Percentiles rank a stretch among this genome's conserved stretches.
These are phyloP conservation scores for Phytophthora sojae DNA, from an alignment of 352 stramenopile genomes.

Conservation along the genomic window DNA sequence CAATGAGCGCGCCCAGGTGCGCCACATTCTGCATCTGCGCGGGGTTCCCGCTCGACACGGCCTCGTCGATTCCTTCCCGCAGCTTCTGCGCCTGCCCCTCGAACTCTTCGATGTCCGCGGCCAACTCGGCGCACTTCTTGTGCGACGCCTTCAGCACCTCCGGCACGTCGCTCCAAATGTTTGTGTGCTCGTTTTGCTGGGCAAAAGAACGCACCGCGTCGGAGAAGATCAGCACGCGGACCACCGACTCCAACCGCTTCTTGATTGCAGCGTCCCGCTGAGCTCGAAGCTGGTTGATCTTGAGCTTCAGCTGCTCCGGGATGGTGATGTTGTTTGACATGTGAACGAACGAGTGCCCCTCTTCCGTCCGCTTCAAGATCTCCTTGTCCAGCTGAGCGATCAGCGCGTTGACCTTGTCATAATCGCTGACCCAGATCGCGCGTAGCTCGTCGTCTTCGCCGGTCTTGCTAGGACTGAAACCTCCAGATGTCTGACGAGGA, in stretches of 20 bases:
- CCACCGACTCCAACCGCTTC: conserved; percentile 48
- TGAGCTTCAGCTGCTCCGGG: conserved; percentile 52
- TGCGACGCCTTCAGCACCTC: conserved; percentile 54
- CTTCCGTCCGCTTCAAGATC: conserved; percentile 34
- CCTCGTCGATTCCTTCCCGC: conserved; percentile 50
- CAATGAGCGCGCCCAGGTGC: conserved; percentile 46
- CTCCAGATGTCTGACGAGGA: conserved; percentile 9
- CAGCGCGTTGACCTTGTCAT: conserved; percentile 46
- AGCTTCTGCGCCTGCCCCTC: conserved; percentile 43
- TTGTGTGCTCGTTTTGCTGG: conserved; percentile 37
- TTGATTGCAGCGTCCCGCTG: conserved; percentile 42
- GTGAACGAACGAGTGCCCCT: conserved; percentile 47
- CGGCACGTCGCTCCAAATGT: conserved; percentile 52
- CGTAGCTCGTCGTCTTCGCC: conserved; percentile 45
- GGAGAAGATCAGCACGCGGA: conserved; percentile 67
- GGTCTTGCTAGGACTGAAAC: conserved; percentile 23
- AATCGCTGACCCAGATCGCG: conserved; percentile 47
- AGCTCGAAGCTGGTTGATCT: conserved; percentile 43
- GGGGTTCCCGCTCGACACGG: conserved; percentile 56
- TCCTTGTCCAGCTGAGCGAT: conserved; percentile 38
- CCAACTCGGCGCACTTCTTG: conserved; percentile 55
- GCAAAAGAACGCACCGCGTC: conserved; percentile 50
- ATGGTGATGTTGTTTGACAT: conserved; percentile 56
- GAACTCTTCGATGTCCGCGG: conserved; percentile 32
- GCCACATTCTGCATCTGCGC: conserved; percentile 52